Percentiles rank a stretch among this genome's conserved stretches.
phyloP scores from a whole-genome alignment of 192 early-diverging fungal species.

The Entomortierella parvispora region DNA sequence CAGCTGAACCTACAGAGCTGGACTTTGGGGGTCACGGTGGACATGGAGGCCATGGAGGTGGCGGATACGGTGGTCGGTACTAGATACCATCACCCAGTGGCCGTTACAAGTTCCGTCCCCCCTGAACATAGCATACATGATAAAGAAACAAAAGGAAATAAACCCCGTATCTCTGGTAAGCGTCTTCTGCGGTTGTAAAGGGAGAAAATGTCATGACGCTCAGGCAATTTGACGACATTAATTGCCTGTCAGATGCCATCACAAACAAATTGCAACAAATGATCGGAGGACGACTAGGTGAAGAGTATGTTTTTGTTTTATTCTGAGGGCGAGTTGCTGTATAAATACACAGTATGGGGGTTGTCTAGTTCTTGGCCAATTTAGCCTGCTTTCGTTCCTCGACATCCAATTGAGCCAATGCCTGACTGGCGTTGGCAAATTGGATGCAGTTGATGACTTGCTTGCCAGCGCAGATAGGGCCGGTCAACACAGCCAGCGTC shows the following conservation, averaged over 20 bases:
- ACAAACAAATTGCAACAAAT: no score
- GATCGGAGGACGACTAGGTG: no score
- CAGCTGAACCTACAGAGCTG: conserved; percentile 37
- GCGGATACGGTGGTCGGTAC: conserved; percentile 27
- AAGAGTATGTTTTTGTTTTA: no score
- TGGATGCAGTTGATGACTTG: conserved; percentile 95
- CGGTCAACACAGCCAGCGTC: conserved; percentile 26
- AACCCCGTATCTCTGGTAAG: no score
- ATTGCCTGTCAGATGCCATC: no score
- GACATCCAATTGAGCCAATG: conserved; percentile 77
- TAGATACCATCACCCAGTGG: not conserved
- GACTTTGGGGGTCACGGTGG: conserved; percentile 38
- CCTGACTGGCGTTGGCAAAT: conserved; percentile 85
- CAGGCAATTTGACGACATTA: no score
- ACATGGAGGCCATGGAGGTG: conserved; percentile 5
- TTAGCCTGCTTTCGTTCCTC: conserved; percentile 56
- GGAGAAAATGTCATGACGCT: no score
- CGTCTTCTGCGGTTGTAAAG: no score
- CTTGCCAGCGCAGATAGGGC: conserved; percentile 85
- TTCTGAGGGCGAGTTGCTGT: not conserved
- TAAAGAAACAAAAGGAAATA: no score
- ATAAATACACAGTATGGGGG: not conserved
- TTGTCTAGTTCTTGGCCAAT: conserved; percentile 17
- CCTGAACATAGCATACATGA: no score
- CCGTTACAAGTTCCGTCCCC: no score